Evolutionary conservation across 345 rosid genomes (phyloP), one percentile per base, ranked within the genome.

Genomic region (Mangifera indica): DNA sequence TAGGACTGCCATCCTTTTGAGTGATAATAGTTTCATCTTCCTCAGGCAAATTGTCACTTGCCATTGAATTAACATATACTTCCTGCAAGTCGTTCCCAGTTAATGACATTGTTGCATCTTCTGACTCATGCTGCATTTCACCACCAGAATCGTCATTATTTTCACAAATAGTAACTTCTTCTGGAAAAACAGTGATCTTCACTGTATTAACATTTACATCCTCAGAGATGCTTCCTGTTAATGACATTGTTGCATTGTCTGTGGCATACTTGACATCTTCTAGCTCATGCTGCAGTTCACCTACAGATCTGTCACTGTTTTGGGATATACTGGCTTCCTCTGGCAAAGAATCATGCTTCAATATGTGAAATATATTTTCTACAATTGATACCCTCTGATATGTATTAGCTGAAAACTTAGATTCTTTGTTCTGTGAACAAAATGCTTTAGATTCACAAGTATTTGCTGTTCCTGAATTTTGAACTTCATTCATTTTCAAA

Each of bases 81-180:
- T 59, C 26, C 56, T 26, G 45, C 8, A 60, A n/a, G n/a, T 29
- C 48, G 29, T 57, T 52, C n/a, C 29, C 73, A 34, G 12, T 46
- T 48, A 40, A 65, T 25, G 24, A 25, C 15, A 42, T 56, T 26
- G 20, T 40, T 69, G 56, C 40, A 24, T 56, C 63, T 24, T 15
- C 42, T 10, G 24, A 56, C 17, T 72, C 82, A 49, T 29, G 29
- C 69, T 63, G 63, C 21, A 54, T 53, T 71, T 77, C 73, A 79
- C 14, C 40, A 40, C 25, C 59, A 63, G 40, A 69, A 58, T 57
- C 59, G 54, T 54, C 69, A 61, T 71, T 72, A 42, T 34, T 74
- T 49, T 69, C 69, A 53, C 62, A 52, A 62, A 76, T 42, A 66
- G 53, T n/a, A 72, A 64, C 74, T 80, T 76, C 85, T 67, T 68